Conservation (phyloP, 2,329 filamentous ascomycete species). For the Claviceps lovelessii region DNA sequence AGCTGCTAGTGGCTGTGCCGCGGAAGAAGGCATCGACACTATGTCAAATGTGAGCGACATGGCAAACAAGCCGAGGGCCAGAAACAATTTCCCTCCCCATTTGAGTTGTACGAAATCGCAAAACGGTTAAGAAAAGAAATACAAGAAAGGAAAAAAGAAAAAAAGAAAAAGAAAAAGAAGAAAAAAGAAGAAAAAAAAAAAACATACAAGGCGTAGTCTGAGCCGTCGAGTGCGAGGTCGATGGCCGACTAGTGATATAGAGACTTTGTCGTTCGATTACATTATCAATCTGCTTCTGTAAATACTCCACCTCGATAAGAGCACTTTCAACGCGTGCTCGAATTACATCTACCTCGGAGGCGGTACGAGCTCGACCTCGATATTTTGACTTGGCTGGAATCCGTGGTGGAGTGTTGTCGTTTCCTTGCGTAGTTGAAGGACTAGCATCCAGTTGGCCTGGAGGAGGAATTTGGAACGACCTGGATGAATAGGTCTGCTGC, state of each 20-base stretch:
- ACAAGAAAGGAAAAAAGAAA: neutral
- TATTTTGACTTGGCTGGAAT: slow-evolving; percentile 29
- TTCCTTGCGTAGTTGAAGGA: no score
- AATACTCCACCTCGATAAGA: slow-evolving; percentile 42
- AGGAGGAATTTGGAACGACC: slow-evolving; percentile 43
- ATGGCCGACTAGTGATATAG: slow-evolving; percentile 38
- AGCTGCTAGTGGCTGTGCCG: slow-evolving; percentile 40
- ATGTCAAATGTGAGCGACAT: slow-evolving; percentile 16
- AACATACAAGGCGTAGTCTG: slow-evolving; percentile 17
- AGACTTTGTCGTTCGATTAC: slow-evolving; percentile 46
- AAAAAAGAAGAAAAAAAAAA: slow-evolving; percentile 2
- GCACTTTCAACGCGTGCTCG: slow-evolving; percentile 42
- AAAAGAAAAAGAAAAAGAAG: neutral
- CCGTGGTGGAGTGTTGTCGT: slow-evolving; percentile 10
- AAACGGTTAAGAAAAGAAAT: no score
- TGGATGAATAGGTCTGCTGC: slow-evolving; percentile 33
- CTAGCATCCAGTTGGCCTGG: slow-evolving; percentile 22
- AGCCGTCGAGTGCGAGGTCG: slow-evolving; percentile 31
- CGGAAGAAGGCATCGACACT: slow-evolving; percentile 41
- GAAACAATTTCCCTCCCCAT: neutral
- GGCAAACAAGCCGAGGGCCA: neutral
- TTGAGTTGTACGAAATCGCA: no score
- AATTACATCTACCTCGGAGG: slow-evolving; percentile 35
- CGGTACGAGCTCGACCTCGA: slow-evolving; percentile 29
- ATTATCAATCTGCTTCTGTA: slow-evolving; percentile 46